phyloP scores from a whole-genome alignment of 345 rosid species.

The Ceriops decandra region DNA sequence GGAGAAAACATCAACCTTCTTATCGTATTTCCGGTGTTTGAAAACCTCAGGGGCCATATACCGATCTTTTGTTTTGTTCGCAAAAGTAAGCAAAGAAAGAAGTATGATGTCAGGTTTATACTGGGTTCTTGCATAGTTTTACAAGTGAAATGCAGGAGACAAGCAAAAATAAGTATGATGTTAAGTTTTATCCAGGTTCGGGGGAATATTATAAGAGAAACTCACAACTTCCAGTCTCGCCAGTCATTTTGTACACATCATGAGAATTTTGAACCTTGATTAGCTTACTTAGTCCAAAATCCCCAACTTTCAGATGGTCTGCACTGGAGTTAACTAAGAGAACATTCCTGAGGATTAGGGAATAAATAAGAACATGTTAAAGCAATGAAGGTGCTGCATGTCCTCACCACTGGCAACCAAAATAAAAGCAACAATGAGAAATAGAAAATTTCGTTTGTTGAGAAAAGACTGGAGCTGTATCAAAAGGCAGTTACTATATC shows the following conservation, averaged over 20 bases:
- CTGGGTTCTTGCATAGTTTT: not conserved
- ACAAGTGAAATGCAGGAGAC: constrained; percentile 17
- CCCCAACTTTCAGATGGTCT: constrained; percentile 97
- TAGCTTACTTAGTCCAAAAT: constrained; percentile 97
- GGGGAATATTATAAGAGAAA: constrained; percentile 23
- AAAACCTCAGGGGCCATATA: constrained; percentile 99
- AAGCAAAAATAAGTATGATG: constrained; percentile 21
- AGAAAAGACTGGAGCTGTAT: constrained; percentile 6
- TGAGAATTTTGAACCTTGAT: constrained; percentile 93
- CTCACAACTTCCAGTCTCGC: constrained; percentile 99
- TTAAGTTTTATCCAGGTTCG: not conserved
- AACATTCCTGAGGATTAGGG: constrained; percentile 64
- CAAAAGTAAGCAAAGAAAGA: constrained; percentile 17
- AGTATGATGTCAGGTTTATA: constrained; percentile 18
- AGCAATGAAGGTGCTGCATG: not conserved
- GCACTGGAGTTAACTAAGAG: constrained; percentile 92
- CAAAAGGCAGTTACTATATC: not conserved
- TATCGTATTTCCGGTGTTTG: constrained; percentile 92
- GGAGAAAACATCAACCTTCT: constrained; percentile 98
- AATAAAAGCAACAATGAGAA: not conserved
- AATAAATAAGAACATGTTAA: constrained; percentile 10
- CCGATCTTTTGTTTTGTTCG: constrained; percentile 57
- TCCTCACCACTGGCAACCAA: not conserved
- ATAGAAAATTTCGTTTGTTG: not conserved
- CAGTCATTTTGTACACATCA: constrained; percentile 99